Conservation (phyloP, 2,329 filamentous ascomycete genomes). For the Fonsecaea pugnacius region DNA sequence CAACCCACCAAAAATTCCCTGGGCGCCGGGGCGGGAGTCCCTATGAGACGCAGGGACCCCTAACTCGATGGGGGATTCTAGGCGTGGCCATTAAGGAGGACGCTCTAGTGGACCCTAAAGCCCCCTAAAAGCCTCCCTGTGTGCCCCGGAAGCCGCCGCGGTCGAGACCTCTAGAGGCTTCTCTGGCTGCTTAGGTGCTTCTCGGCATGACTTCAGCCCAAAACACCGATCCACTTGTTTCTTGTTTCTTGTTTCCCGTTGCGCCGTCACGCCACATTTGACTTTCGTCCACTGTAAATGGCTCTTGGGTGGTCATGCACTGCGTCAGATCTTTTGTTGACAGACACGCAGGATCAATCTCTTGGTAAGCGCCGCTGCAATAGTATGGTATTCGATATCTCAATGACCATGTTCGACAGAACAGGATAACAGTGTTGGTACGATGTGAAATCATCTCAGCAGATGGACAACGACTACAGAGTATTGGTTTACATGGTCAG, state of each 20-base stretch:
- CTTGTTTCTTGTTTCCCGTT: too few relatives aligned
- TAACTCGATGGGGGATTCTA: background rate
- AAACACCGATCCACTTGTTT: background rate
- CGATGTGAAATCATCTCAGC: background rate
- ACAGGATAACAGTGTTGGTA: background rate
- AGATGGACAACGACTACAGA: background rate
- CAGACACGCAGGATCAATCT: background rate
- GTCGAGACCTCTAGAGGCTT: background rate
- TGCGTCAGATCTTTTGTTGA: background rate
- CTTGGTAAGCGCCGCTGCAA: background rate
- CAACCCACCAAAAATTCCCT: conserved; percentile 7
- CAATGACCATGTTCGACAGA: background rate
- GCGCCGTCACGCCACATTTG: conserved; percentile 8
- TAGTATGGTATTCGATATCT: background rate
- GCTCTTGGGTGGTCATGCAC: conserved; percentile 5
- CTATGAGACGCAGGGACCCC: background rate
- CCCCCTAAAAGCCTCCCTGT: too few relatives aligned
- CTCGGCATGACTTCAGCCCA: conserved; percentile 9
- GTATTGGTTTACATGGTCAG: background rate
- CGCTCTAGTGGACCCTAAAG: too few relatives aligned
- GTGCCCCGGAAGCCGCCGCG: conserved; percentile 8
- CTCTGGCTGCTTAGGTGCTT: background rate
- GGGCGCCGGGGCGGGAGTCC: background rate
- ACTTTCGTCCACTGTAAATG: background rate
- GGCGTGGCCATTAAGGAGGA: conserved; percentile 2